Evolutionary conservation across 306 rosid genomes (phyloP).

Genomic region (Vicia sativa): DNA sequence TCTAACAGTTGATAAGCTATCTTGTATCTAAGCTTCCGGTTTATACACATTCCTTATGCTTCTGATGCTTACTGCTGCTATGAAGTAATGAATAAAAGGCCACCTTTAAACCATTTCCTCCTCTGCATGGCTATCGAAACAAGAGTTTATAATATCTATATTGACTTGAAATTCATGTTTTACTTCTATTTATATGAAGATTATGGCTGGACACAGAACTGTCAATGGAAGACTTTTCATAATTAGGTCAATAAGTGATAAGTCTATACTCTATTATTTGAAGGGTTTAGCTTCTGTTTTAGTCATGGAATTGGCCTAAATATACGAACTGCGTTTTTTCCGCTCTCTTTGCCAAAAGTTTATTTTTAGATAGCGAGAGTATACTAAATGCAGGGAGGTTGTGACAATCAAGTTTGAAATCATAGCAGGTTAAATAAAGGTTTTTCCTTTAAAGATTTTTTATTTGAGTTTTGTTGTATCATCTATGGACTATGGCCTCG

Average conservation of each 20-base stretch:
- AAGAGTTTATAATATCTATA: not conserved
- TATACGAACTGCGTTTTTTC: too few relatives aligned
- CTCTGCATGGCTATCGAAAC: not conserved
- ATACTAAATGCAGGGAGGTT: too few relatives aligned
- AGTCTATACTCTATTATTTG: not conserved
- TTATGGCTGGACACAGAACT: not conserved
- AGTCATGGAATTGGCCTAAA: not conserved
- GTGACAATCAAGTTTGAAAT: too few relatives aligned
- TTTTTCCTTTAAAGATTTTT: too few relatives aligned
- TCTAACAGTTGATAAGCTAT: too few relatives aligned
- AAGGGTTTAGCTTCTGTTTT: not conserved
- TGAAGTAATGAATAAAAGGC: not conserved
- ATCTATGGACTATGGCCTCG: not conserved
- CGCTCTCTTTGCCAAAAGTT: too few relatives aligned
- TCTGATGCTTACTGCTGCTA: not conserved
- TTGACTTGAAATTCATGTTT: constrained; percentile 7
- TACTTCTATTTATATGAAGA: not conserved
- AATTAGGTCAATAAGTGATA: not conserved
- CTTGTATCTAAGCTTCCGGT: not conserved
- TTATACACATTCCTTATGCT: not conserved
- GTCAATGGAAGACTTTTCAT: not conserved
- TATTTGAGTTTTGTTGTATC: not conserved
- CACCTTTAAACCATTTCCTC: not conserved
- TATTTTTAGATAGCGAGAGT: too few relatives aligned
- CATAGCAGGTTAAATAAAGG: too few relatives aligned